phyloP scores from a whole-genome alignment of 257 asterid species.

The Parsonsia alboflavescens region DNA sequence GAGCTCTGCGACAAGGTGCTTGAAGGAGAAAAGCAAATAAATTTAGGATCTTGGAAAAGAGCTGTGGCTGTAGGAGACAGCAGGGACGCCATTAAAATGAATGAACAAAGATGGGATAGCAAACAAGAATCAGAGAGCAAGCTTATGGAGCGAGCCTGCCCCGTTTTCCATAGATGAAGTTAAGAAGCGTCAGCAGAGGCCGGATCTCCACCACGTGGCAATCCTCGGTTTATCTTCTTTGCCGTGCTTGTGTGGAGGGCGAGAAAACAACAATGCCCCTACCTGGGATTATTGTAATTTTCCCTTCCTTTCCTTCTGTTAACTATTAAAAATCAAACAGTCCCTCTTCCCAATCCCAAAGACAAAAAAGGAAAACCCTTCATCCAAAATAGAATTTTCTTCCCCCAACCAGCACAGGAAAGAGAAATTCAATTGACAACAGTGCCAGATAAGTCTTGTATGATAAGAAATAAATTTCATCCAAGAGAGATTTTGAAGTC shows the following conservation, averaged over 20 bases:
- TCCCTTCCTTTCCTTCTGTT: neutral
- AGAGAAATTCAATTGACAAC: too few species aligned
- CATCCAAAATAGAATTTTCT: neutral
- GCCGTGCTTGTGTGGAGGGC: conserved; percentile 39
- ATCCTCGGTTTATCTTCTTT: conserved; percentile 41
- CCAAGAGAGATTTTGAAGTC: neutral
- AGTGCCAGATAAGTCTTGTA: too few species aligned
- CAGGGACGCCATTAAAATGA: conserved; percentile 53
- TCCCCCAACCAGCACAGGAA: neutral
- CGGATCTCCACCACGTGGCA: conserved; percentile 42
- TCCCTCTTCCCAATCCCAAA: neutral
- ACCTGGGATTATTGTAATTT: neutral
- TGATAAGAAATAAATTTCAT: neutral
- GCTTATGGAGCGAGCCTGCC: neutral
- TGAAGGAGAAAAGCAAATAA: conserved; percentile 27
- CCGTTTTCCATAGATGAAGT: neutral
- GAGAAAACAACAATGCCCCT: conserved; percentile 49
- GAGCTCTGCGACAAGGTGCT: conserved; percentile 16
- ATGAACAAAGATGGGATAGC: neutral
- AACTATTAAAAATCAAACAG: neutral
- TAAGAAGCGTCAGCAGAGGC: conserved; percentile 33
- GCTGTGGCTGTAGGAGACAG: conserved; percentile 39
- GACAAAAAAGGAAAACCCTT: neutral
- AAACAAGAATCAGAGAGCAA: conserved; percentile 1
- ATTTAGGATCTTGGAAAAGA: conserved; percentile 38